Percentiles rank a stretch among this genome's conserved stretches.
phyloP scores from a whole-genome alignment of 768 basidiomycete genomes.

The Podaxis carcinomalis region DNA sequence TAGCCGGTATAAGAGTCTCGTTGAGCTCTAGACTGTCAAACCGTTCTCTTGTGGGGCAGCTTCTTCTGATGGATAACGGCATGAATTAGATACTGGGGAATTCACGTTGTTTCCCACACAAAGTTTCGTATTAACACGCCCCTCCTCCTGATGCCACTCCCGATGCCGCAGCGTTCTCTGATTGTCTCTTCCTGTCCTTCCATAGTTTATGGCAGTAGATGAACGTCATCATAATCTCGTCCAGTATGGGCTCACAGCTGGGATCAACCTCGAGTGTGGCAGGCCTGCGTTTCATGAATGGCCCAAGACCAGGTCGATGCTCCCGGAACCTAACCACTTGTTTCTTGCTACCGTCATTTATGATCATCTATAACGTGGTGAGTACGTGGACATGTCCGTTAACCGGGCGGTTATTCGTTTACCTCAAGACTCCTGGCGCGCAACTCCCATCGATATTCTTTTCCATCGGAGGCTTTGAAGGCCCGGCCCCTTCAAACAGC shows the following conservation, averaged over 20 bases:
- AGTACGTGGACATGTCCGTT: not conserved
- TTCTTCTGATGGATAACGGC: too few species aligned
- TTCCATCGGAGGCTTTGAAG: conserved; percentile 17
- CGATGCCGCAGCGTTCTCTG: not conserved
- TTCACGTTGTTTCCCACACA: too few species aligned
- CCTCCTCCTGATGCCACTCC: not conserved
- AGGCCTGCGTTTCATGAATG: conserved; percentile 7
- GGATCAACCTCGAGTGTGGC: conserved; percentile 24
- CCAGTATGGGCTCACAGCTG: conserved; percentile 22
- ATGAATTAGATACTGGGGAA: too few species aligned
- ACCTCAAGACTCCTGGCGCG: conserved; percentile 17
- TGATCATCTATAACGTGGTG: conserved; percentile 11
- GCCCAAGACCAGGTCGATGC: conserved; percentile 7
- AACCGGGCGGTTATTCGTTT: not conserved
- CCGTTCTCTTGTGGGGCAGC: too few species aligned
- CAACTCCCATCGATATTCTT: conserved; percentile 30
- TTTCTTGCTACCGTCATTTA: conserved; percentile 18
- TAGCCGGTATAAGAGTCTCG: too few species aligned
- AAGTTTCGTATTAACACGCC: too few species aligned
- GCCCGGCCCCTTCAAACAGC: conserved; percentile 7
- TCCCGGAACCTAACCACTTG: conserved; percentile 16
- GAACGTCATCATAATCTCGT: conserved; percentile 28
- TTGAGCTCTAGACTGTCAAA: too few species aligned
- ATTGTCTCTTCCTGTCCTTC: conserved; percentile 17
- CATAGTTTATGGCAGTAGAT: conserved; percentile 26